Evolutionary conservation across 495 filamentous ascomycete genomes (phyloP).

Genomic region (Tuber brumale): DNA sequence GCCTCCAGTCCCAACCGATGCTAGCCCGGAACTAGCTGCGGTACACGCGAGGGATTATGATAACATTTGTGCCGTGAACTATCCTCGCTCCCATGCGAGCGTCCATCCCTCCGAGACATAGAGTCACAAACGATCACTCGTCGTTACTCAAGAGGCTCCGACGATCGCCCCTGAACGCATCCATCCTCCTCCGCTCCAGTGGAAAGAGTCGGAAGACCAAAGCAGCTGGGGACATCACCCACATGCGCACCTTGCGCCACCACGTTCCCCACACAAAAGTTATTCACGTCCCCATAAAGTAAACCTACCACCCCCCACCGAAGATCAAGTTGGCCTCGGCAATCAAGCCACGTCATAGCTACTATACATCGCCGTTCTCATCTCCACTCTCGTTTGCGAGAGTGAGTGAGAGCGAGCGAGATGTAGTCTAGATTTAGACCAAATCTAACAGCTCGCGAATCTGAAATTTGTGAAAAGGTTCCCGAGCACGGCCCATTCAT

Average conservation of each 20-base stretch:
- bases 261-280: no score
- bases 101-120: neutral
- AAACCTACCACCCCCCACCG: no score
- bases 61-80: no score
- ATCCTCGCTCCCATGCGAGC: neutral
- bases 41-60: neutral
- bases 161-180: neutral
- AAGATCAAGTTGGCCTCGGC: neutral
- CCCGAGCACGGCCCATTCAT: neutral
- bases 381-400: neutral
- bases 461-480: neutral
- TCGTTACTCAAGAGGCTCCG: neutral
- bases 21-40: neutral
- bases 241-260: neutral
- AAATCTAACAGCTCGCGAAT: conserved; percentile 1
- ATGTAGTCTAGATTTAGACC: neutral
- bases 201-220: neutral
- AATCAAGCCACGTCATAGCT: neutral
- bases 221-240: neutral
- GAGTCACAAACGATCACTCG: neutral
- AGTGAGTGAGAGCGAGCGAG: neutral
- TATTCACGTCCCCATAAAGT: no score
- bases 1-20: neutral
- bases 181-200: neutral
- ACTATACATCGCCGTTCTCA: no score